Base-by-base conservation (phyloP, 139 green algal genomes). In the Chlorella sp. region DNA sequence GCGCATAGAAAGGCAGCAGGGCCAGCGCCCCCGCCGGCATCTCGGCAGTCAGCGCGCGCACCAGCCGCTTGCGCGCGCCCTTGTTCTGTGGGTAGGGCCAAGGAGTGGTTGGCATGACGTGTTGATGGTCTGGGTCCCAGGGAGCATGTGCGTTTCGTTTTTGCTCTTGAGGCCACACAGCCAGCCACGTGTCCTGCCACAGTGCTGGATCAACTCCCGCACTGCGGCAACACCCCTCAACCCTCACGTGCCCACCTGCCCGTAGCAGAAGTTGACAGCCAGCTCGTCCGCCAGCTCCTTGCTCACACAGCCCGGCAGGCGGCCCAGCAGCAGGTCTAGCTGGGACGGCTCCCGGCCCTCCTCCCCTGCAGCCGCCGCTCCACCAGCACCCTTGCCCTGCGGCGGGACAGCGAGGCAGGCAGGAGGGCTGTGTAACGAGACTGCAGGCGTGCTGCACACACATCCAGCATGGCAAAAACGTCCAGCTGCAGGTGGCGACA, bases 231-330 rank as follows among this genome's bases (percentile, higher is more conserved):
- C 44, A 51, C 44, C 44, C 9, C 7, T 9, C 34, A 41, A 39
- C 32, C 47, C 72, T 28, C 72, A 55, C 32, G 44, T 9, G 13
- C 51, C 51, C 51, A 60, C 51, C 51, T 60, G 51, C 78, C 91
- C 56, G 85, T 96, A 98, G 88, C 95, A 98, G 87, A 99, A 98
- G 63, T 97, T 94, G 16, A 98, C 80, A 1, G 94, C 87, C 36
- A 98, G 78, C 73, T 96, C 90, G 70, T 99, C 97, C 34, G 90
- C 92, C 51, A 94, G 72, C 44, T 98, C 95, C 41, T 91, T 81
- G 73, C 86, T 97, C 13, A 97, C 91, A 78, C 93, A 97, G 30
- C 75, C 87, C 0, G 88, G 85, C 73, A 99, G 89, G 16, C 92
- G 89, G 0, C 74, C 60, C 28, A 99, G 70, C 25, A 99, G 78